Evolutionary conservation across 805 yeast genomes (phyloP).

Genomic region (Cyberlindnera americana): DNA sequence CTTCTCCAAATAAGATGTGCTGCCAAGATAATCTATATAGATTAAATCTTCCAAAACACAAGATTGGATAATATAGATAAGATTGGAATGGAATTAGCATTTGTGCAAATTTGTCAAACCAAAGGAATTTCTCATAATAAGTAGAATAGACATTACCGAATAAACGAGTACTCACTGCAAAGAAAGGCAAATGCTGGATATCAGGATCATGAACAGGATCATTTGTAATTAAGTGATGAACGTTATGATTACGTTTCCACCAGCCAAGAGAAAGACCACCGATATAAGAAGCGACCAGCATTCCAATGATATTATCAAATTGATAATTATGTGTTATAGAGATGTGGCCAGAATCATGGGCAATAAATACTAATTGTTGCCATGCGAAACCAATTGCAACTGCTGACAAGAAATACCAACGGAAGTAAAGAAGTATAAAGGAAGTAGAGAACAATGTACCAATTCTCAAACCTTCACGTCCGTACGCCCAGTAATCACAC

Average conservation of each 20-base stretch:
- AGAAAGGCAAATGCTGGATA: constrained; percentile 88
- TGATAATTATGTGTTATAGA: constrained; percentile 79
- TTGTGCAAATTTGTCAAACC: constrained; percentile 66
- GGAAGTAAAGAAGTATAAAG: constrained; percentile 43
- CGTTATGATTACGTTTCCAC: constrained; percentile 95
- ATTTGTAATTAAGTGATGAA: constrained; percentile 88
- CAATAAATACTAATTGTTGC: constrained; percentile 88
- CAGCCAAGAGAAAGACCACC: constrained; percentile 92
- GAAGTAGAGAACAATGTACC: constrained; percentile 47
- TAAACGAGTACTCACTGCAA: constrained; percentile 74
- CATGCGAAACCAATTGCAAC: constrained; percentile 68
- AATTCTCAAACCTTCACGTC: constrained; percentile 64
- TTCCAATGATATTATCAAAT: constrained; percentile 70
- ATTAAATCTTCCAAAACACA: constrained; percentile 82
- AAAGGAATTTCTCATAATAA: constrained; percentile 63
- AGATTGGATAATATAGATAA: constrained; percentile 70
- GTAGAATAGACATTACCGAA: constrained; percentile 74
- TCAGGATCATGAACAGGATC: constrained; percentile 95
- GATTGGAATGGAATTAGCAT: constrained; percentile 59
- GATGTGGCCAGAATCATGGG: constrained; percentile 88
- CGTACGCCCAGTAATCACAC: constrained; percentile 72
- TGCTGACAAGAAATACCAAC: constrained; percentile 55
- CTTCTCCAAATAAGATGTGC: constrained; percentile 68
- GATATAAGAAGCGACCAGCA: constrained; percentile 66
- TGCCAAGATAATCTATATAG: constrained; percentile 79